Conservation (phyloP, 306 rosid species). For the Vigna trinervia region DNA sequence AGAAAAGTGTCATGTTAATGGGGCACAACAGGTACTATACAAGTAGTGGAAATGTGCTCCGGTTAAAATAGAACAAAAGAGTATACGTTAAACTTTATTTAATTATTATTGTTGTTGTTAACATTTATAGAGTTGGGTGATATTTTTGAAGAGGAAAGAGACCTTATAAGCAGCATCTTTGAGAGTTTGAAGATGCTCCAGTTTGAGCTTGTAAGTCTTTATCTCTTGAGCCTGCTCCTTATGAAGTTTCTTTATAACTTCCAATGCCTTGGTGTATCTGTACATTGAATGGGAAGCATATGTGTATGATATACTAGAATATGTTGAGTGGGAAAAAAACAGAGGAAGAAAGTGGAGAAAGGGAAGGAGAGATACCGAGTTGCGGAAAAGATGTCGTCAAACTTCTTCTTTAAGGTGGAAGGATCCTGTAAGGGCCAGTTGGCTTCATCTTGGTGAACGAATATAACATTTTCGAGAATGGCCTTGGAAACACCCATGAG, state of each 20-base stretch:
- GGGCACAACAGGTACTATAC: not conserved
- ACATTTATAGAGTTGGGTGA: not conserved
- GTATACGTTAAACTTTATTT: not conserved
- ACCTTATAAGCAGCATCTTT: constrained; percentile 95
- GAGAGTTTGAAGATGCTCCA: constrained; percentile 85
- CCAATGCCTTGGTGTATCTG: constrained; percentile 96
- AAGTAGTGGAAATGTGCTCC: not conserved
- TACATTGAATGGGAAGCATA: not conserved
- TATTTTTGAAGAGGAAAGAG: constrained; percentile 28
- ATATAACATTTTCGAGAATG: constrained; percentile 87
- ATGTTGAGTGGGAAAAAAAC: not conserved
- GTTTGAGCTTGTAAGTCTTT: constrained; percentile 82
- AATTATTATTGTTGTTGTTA: not conserved
- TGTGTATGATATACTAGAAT: no score
- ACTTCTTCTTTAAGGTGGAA: constrained; percentile 92
- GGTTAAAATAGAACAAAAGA: not conserved
- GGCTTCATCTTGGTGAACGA: constrained; percentile 98
- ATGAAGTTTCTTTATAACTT: constrained; percentile 93
- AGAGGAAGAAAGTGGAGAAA: not conserved
- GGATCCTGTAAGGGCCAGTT: constrained; percentile 99
- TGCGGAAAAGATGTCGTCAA: constrained; percentile 95
- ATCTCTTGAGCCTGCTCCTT: constrained; percentile 92
- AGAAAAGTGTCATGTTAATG: not conserved
- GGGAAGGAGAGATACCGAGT: constrained; percentile 61
- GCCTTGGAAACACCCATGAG: constrained; percentile 99